These are phyloP conservation scores for Pistacia vera DNA, from an alignment of 345 rosid species.

Conservation along the genomic window DNA sequence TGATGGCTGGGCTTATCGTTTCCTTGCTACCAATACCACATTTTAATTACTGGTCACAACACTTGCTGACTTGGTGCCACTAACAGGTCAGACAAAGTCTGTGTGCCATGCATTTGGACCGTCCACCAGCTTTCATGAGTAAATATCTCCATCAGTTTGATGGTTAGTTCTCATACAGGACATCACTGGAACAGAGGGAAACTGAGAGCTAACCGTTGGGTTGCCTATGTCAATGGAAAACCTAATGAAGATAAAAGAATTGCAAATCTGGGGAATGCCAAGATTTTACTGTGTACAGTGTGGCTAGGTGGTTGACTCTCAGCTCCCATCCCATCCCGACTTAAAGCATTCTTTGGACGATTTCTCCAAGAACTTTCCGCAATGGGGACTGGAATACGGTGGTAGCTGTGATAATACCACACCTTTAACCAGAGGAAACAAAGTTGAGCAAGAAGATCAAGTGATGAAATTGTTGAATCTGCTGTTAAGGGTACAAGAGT, in stretches of 20 bases:
- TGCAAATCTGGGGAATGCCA: constrained; percentile 49
- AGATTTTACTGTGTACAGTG: constrained; percentile 54
- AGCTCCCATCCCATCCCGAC: constrained; percentile 52
- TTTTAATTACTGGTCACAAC: constrained; percentile 76
- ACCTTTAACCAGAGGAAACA: constrained; percentile 54
- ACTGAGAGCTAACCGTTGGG: constrained; percentile 69
- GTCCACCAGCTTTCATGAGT: constrained; percentile 70
- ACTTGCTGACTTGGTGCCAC: constrained; percentile 50
- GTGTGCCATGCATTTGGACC: constrained; percentile 77
- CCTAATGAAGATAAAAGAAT: constrained; percentile 37
- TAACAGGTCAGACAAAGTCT: constrained; percentile 35
- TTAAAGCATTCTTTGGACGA: constrained; percentile 71
- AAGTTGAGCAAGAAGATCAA: constrained; percentile 52
- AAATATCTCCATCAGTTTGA: constrained; percentile 51
- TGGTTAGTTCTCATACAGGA: constrained; percentile 68
- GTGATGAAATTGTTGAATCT: constrained; percentile 52
- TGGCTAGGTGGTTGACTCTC: constrained; percentile 63
- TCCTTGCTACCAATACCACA: constrained; percentile 68
- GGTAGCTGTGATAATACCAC: constrained; percentile 70
- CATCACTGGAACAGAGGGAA: constrained; percentile 92
- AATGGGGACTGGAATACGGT: constrained; percentile 83
- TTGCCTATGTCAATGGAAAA: constrained; percentile 60
- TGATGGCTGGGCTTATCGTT: constrained; percentile 70
- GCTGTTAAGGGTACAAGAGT: constrained; percentile 63
- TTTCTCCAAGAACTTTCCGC: constrained; percentile 71